Base-by-base conservation (phyloP, 768 basidiomycete genomes). In the Mycena venus region DNA sequence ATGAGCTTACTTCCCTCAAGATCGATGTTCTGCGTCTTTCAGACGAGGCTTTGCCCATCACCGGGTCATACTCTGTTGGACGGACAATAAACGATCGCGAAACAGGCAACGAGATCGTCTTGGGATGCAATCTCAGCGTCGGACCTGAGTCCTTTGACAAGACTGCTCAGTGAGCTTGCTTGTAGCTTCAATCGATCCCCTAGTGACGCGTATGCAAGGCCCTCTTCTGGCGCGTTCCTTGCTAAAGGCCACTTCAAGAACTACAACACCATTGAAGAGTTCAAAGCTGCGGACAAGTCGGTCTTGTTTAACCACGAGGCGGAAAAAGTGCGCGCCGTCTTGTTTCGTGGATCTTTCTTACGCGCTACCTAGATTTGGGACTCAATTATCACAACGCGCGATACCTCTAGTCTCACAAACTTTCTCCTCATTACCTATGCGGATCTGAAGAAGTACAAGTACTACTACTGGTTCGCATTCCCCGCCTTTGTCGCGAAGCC, bases 401-500 rank as follows among this genome's bases (percentile, higher is more conserved):
- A 91, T 73, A 85, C 91, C 0, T 80, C 90, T 7, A 83, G 87
- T 15, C 86, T 99, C 47, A 94, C 90, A 68, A 89, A 89, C 5
- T 99, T 99, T 85, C 87, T 99, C 25, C 87, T 98, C 62, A 94
- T 99, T 78, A 96, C 97, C 0, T 99, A 93, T 78, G 96, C 98
- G 0, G 98, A 99, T 83, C 92, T 99, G 78, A 99, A 99, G 89
- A 99, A 97, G 83, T 99, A 98, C 87, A 94, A 93, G 77, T 99
- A 96, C 81, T 97, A 93, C 80, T 99, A 99, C 84, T 99, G 98
- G 98, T 99, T 99, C 80, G 94, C 95, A 0, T 98, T 99, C 82
- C 98, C 98, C 2, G 96, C 97, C 0, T 93, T 99, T 76, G 93
- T 93, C 0, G 87, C 95, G 25, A 96, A 95, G 77, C 97, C 98